Base-by-base conservation (phyloP, 345 rosid species). In the Balakata baccata region DNA sequence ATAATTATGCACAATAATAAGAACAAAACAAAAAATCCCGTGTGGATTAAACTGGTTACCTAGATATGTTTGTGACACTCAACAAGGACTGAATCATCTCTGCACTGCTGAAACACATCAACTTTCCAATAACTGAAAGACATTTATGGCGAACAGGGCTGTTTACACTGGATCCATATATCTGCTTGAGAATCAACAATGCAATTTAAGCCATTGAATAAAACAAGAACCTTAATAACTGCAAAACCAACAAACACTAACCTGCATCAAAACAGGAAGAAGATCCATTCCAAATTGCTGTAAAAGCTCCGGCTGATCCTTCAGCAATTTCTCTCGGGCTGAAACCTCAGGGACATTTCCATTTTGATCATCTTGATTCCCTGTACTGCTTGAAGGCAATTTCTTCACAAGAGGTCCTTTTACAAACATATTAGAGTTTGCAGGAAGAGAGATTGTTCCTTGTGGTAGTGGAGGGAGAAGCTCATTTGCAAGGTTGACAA, bases 241-340 rank as follows among this genome's bases (percentile, higher is more conserved):
- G 25, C 34, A 51, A 68, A 54, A 11, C 51, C 50, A 59, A 1
- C 11, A 63, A 79, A 80, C 76, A 68, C 61, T 64, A 66, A 90
- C 99, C 97, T 93, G 99, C 77, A 96, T 86, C 72, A 96, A 64
- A 81, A 96, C 96, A 79, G 99, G 97, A 80, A 96, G 99, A 61
- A 96, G 89, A 83, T 93, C 97, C 89, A 90, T 85, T 61, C 97
- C 98, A 84, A 96, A 96, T 81, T 96, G 96, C 86, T 85, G 90
- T 74, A 96, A 78, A 80, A 96, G 95, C 76, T 90, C 95, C 45
- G 99, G 99, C 75, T 93, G 99, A 78, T 91, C 97, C 70, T 78
- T 83, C 56, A 96, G 84, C 69, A 96, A 79, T 77, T 89, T 90
- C 82, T 96, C 97, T 20, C 97, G 88, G 49, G 99, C 87, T 63